Base-by-base conservation (phyloP, 805 yeast genomes). In the Pichia ethanolica region DNA sequence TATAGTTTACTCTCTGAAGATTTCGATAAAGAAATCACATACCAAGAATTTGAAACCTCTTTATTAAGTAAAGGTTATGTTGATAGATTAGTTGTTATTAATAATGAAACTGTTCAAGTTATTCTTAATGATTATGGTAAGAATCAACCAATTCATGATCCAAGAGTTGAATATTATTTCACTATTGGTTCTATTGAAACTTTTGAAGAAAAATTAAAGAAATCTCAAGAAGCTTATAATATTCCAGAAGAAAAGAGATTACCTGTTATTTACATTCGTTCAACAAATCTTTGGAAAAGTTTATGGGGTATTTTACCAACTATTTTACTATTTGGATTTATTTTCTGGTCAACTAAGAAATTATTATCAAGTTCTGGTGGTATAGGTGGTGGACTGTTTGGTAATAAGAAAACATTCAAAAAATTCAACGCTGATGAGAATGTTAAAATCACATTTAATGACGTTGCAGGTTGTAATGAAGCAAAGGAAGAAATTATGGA, bases 401-500 rank as follows among this genome's bases (percentile, higher is more conserved):
- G 84, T 49, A 82, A 85, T 44, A 86, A 89, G 65, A 80, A 87
- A 30, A 83, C 80, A 56, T 95, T 95, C 35, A 86, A 86, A 64
- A 72, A 82, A 53, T 89, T 85, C 70, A 86, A 89, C 67, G 87
- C 86, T 58, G 91, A 86, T 58, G 82, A 85, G 5, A 89, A 86
- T 54, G 86, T 89, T 52, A 86, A 86, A 60, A 81, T 87, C 45
- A 82, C 79, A 55, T 89, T 90, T 64, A 82, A 80, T 54, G 96
- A 90, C 63, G 97, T 89, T 47, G 97, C 97, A 1, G 97, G 97
- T 28, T 85, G 91, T 73, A 88, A 87, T 58, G 97, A 89, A 67
- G 93, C 96, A 20, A 89, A 89, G 63, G 91, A 84, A 63, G 97
- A 89, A 70, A 89, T 89, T 56, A 86, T 89, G 95, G 97, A 89